Percentiles rank a stretch among this genome's conserved stretches.
Conservation (phyloP, 768 basidiomycete species). For the Lactarius sanguifluus region DNA sequence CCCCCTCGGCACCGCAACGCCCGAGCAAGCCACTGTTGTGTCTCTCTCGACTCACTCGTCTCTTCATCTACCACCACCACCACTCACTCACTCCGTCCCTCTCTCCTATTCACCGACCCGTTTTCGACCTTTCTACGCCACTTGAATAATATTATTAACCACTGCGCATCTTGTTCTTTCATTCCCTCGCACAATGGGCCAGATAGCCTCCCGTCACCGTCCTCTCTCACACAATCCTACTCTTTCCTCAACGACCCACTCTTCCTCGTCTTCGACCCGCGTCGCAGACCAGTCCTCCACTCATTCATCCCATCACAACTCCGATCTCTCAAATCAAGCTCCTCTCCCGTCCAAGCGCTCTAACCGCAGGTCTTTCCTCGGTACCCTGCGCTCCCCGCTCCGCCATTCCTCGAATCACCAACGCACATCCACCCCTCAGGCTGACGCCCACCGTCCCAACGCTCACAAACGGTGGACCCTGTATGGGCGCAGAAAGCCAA, state of each 20-base stretch:
- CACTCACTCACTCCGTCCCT: no score
- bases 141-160: neutral
- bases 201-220: constrained; percentile 20
- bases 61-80: neutral
- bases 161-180: neutral
- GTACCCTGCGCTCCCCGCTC: constrained; percentile 19
- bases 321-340: constrained; percentile 20
- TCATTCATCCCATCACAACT: constrained; percentile 12
- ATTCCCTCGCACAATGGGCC: constrained; percentile 16
- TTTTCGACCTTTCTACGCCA: neutral
- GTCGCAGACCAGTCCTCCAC: constrained; percentile 5
- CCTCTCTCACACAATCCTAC: neutral
- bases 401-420: neutral
- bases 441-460: neutral
- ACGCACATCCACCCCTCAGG: neutral
- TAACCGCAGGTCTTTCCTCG: constrained; percentile 20
- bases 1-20: neutral
- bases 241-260: neutral
- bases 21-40: neutral
- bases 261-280: constrained; percentile 4
- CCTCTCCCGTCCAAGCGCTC: constrained; percentile 19
- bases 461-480: constrained; percentile 21
- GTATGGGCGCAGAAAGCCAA: constrained; percentile 16
- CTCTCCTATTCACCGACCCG: no score
- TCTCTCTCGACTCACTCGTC: neutral